phyloP scores from a whole-genome alignment of 768 basidiomycete species.

The Phaffia australis region DNA sequence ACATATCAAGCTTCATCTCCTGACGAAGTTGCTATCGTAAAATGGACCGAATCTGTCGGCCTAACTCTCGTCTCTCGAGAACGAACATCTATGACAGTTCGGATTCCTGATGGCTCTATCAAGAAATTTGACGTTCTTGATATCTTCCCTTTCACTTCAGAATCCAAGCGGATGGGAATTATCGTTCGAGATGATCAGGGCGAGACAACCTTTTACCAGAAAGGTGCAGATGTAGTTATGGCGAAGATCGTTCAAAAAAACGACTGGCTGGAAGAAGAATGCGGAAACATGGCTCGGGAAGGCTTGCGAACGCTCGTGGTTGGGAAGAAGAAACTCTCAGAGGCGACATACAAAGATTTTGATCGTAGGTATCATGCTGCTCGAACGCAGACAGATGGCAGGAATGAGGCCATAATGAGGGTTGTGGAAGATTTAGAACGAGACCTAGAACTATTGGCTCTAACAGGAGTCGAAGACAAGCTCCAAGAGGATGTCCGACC shows the following conservation, averaged over 20 bases:
- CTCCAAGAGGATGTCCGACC: conserved; percentile 92
- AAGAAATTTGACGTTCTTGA: conserved; percentile 77
- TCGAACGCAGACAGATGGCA: conserved; percentile 58
- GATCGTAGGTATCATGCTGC: conserved; percentile 62
- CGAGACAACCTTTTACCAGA: conserved; percentile 82
- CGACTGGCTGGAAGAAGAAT: conserved; percentile 98
- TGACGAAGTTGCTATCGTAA: conserved; percentile 96
- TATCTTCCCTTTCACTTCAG: conserved; percentile 95
- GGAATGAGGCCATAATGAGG: conserved; percentile 66
- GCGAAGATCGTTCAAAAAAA: conserved; percentile 84
- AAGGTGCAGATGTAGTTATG: conserved; percentile 99
- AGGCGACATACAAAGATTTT: conserved; percentile 63
- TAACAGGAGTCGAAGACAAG: conserved; percentile 99
- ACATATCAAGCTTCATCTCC: conserved; percentile 99
- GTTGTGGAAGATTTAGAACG: conserved; percentile 75
- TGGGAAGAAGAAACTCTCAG: conserved; percentile 63
- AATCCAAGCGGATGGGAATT: conserved; percentile 98
- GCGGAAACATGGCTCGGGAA: conserved; percentile 95
- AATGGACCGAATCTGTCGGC: conserved; percentile 92
- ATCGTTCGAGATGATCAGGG: conserved; percentile 70
- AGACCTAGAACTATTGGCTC: conserved; percentile 79
- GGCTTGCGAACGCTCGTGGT: conserved; percentile 89
- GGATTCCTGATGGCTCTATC: conserved; percentile 53
- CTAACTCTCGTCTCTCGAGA: conserved; percentile 79
- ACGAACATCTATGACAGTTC: conserved; percentile 77